A percentile compares a stretch with the other conserved stretches of the same genome.
Conservation (phyloP, 176 grass and related monocot genomes). For the Rhipidocladum racemiflorum region DNA sequence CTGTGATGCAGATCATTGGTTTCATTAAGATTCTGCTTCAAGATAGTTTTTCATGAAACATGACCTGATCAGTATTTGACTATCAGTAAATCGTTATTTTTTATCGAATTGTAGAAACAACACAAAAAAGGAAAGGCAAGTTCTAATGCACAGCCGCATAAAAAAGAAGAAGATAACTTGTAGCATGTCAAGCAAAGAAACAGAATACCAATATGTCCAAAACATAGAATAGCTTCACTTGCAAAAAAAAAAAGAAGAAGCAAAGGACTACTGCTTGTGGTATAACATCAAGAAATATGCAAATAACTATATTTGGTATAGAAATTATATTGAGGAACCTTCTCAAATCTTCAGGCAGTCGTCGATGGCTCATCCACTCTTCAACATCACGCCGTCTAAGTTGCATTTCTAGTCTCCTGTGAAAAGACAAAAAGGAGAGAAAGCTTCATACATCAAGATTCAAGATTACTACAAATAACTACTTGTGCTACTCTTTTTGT, state of each 20-base stretch:
- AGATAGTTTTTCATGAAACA: conserved; percentile 2
- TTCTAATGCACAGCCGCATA: neutral
- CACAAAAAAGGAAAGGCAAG: neutral
- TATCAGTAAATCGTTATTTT: neutral
- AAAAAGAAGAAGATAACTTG: neutral
- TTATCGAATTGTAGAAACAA: neutral
- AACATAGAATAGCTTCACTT: neutral
- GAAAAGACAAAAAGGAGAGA: conserved; percentile 2
- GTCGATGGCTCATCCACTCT: conserved; percentile 94
- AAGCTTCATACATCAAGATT: neutral
- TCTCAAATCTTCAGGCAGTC: conserved; percentile 81
- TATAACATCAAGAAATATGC: neutral
- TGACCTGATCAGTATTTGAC: neutral
- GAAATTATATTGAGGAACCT: conserved; percentile 51
- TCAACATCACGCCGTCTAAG: conserved; percentile 96
- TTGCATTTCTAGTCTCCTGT: conserved; percentile 95
- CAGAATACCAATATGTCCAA: neutral
- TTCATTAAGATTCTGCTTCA: neutral
- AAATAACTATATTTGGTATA: conserved; percentile 8
- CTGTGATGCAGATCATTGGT: neutral
- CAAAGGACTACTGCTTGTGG: neutral
- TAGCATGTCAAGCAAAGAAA: neutral
- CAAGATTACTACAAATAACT: neutral
- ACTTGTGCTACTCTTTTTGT: neutral
- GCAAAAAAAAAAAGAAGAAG: too few relatives aligned